Evolutionary conservation across 441 rosid genomes (phyloP), one percentile per base, ranked within the genome.

Genomic region (Daphne laureola): DNA sequence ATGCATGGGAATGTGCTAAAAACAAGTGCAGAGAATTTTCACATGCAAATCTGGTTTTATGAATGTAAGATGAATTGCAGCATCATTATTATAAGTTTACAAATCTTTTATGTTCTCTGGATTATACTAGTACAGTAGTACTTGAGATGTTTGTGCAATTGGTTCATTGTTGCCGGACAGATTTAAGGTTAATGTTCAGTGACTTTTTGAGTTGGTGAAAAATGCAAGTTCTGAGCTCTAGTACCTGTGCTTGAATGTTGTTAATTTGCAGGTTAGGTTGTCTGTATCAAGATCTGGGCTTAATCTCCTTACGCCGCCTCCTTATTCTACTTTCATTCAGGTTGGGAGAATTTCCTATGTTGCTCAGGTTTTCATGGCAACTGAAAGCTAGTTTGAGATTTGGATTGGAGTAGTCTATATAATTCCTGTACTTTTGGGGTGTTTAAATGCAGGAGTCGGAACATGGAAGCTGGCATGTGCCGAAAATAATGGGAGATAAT

Each of bases 301-400:
- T 51, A 53, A 23, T 25, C 71, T 91, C 3, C 83, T 62, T 65
- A 82, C 82, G 96, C 96, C 98, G 36, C 98, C 98, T 1, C 89
- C 96, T 12, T 91, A 84, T 76, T 91, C 98, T 21, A 84, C 78
- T 49, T 83, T 86, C 62, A 86, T 82, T 78, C 98, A 88, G 96
- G 98, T 91, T 57, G 49, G 58, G 21, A 42, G 52, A 27, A 49
- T 40, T 36, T 55, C 41, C 25, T 2, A 21, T 21, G 25, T 0
- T 21, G 43, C 6, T 31, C 38, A 21, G 50, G 47, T 46, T 17
- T 17, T 15, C 46, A 14, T 8, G 43, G 12, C 8, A 18, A 3
- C 16, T 21, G 16, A 14, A 9, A 31, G 38, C 38, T 31, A 31
- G 11, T 31, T 31, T 31, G 38, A 31, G 11, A 11, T 31, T 31